A percentile compares a stretch with the other conserved stretches of the same genome.
Conservation (phyloP, 257 asterid species). For the Jaltomata sinuosa region DNA sequence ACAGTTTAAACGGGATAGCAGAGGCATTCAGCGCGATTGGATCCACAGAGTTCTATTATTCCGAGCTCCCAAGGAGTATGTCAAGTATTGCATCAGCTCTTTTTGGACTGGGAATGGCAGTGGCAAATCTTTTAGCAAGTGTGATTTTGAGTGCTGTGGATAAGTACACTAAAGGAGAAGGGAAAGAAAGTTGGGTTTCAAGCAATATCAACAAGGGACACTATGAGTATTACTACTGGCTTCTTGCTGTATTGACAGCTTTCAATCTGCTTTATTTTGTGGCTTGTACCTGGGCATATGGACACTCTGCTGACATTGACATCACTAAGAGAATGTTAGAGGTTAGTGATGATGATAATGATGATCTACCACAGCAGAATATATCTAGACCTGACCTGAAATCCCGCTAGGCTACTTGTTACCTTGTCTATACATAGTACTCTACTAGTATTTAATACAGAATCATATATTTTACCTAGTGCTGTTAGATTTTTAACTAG, state of each 20-base stretch:
- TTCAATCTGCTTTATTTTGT: slow-evolving; percentile 32
- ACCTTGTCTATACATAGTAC: not conserved
- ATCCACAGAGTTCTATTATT: slow-evolving; percentile 51
- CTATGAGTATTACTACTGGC: slow-evolving; percentile 54
- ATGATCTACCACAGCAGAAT: not conserved
- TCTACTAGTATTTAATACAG: not conserved
- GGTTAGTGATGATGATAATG: not conserved
- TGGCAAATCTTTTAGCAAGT: slow-evolving; percentile 41
- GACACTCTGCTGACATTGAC: slow-evolving; percentile 23
- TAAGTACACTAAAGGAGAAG: slow-evolving; percentile 17
- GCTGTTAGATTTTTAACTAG: not conserved
- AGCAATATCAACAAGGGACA: slow-evolving; percentile 43
- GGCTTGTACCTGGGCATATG: slow-evolving; percentile 45
- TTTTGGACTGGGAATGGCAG: slow-evolving; percentile 42
- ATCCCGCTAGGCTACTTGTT: not conserved
- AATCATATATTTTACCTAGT: not conserved
- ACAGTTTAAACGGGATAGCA: slow-evolving; percentile 37
- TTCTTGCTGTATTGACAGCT: slow-evolving; percentile 32
- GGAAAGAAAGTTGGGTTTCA: slow-evolving; percentile 55
- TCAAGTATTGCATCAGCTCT: slow-evolving; percentile 47
- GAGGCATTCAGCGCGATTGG: slow-evolving; percentile 52
- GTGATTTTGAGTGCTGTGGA: slow-evolving; percentile 35
- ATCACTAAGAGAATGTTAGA: slow-evolving; percentile 1
- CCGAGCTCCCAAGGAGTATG: slow-evolving; percentile 60
- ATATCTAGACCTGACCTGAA: not conserved